Conservation (phyloP, 768 basidiomycete genomes). For the Mycena olivaceomarginata region DNA sequence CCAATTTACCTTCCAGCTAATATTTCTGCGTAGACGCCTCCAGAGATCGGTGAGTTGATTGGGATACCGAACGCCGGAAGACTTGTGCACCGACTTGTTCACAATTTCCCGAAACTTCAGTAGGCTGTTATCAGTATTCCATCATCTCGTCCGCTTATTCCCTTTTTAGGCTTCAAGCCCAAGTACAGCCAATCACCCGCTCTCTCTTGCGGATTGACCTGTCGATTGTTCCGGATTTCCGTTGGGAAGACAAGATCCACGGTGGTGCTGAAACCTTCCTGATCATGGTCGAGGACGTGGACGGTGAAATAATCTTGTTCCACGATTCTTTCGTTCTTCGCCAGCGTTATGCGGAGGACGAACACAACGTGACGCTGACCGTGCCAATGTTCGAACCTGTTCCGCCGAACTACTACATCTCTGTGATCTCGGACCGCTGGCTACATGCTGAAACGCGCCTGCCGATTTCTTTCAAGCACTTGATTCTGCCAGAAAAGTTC, state of each 20-base stretch:
- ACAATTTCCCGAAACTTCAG: conserved; percentile 97
- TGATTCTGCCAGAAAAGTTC: conserved; percentile 98
- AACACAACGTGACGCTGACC: conserved; percentile 95
- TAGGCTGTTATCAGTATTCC: conserved; percentile 57
- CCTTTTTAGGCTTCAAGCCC: conserved; percentile 84
- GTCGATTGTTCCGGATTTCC: conserved; percentile 97
- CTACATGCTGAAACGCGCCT: conserved; percentile 95
- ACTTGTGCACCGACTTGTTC: conserved; percentile 93
- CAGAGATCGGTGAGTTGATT: conserved; percentile 96
- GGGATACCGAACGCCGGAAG: conserved; percentile 96
- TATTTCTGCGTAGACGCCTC: conserved; percentile 70
- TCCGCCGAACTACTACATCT: conserved; percentile 99
- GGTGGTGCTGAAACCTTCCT: conserved; percentile 93
- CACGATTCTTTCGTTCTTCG: conserved; percentile 95
- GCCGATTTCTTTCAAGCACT: conserved; percentile 97
- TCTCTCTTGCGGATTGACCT: conserved; percentile 94
- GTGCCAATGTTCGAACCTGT: conserved; percentile 98
- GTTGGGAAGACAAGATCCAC: conserved; percentile 97
- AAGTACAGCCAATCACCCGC: conserved; percentile 97
- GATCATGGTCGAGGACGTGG: conserved; percentile 97
- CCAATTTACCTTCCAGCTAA: conserved; percentile 10
- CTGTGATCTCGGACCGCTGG: conserved; percentile 96
- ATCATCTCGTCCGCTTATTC: conserved; percentile 8
- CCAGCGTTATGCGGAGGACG: conserved; percentile 93
- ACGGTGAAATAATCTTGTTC: conserved; percentile 97